Percentiles rank a stretch among this genome's conserved stretches.
phyloP scores from a whole-genome alignment of 2,329 filamentous ascomycete species.

The Periconia sp. region DNA sequence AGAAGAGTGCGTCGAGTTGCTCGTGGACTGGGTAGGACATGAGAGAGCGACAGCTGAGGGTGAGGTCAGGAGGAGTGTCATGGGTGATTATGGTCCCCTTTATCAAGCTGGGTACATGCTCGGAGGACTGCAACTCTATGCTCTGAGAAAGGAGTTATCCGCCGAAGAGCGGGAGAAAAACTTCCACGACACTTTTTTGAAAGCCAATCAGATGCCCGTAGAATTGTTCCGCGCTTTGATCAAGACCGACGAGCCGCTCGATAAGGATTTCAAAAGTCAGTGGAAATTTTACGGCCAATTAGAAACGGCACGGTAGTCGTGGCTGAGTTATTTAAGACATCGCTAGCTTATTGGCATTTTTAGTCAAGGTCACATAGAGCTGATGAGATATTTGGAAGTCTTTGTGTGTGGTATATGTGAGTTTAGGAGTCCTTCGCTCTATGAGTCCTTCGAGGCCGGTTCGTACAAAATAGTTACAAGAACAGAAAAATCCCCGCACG shows the following conservation, averaged over 20 bases:
- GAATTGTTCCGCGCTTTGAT: conserved; percentile 61
- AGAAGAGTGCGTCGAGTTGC: conserved; percentile 62
- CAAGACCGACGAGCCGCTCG: conserved; percentile 49
- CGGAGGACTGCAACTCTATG: conserved; percentile 63
- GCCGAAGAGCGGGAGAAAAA: conserved; percentile 55
- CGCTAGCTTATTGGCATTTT: too few species aligned
- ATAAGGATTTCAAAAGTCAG: conserved; percentile 51
- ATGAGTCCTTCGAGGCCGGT: too few species aligned
- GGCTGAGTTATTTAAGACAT: too few species aligned
- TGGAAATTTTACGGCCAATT: conserved; percentile 58
- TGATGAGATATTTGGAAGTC: too few species aligned
- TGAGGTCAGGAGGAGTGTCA: conserved; percentile 63
- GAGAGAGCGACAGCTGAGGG: conserved; percentile 66
- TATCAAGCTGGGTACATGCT: conserved; percentile 68
- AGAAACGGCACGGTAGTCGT: too few species aligned
- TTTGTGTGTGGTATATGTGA: too few species aligned
- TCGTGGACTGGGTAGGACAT: conserved; percentile 64
- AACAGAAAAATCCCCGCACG: too few species aligned
- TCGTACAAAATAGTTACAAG: too few species aligned
- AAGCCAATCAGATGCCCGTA: conserved; percentile 60
- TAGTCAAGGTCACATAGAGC: too few species aligned
- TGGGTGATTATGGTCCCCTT: conserved; percentile 62
- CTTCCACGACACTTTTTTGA: conserved; percentile 62
- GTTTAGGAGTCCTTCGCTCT: too few species aligned
- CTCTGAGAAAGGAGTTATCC: conserved; percentile 58